Percentiles rank a stretch among this genome's conserved stretches.
phyloP scores from a whole-genome alignment of 331 rosid genomes.

The Prunus yedoensis region DNA sequence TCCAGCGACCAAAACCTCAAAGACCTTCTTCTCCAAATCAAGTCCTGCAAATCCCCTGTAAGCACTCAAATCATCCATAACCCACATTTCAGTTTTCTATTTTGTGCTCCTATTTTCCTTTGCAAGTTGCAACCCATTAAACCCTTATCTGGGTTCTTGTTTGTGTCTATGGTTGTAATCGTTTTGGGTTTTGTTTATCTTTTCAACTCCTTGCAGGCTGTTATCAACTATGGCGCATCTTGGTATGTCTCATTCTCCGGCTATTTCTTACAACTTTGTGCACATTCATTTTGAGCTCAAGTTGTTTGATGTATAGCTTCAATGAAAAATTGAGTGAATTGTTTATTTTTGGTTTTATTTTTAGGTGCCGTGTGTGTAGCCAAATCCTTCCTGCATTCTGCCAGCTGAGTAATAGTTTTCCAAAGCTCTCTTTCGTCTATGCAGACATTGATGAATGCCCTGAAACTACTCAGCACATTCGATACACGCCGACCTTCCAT shows the following conservation, averaged over 20 bases:
- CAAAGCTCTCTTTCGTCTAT: constrained; percentile 66
- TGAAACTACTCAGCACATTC: constrained; percentile 81
- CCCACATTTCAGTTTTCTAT: background rate
- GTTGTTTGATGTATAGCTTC: constrained; percentile 40
- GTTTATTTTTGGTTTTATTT: constrained; percentile 12
- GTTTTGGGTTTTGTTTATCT: constrained; percentile 5
- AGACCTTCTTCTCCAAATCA: constrained; percentile 57
- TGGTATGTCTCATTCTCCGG: constrained; percentile 43
- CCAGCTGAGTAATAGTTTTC: constrained; percentile 65
- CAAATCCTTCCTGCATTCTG: constrained; percentile 82
- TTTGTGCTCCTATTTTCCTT: background rate
- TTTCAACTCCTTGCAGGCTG: constrained; percentile 55
- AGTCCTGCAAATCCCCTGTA: constrained; percentile 80
- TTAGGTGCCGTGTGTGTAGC: constrained; percentile 77
- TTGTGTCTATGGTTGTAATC: background rate
- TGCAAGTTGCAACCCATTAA: background rate
- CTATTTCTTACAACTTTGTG: background rate
- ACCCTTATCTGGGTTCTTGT: background rate
- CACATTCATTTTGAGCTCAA: constrained; percentile 17
- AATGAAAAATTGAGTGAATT: background rate
- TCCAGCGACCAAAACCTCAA: constrained; percentile 49
- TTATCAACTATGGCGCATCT: constrained; percentile 88
- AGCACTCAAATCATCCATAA: background rate
- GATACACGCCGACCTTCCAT: constrained; percentile 88
- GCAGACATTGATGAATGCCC: constrained; percentile 93